These are phyloP conservation scores for Neonectria coccinea DNA, from an alignment of 2,329 filamentous ascomycete genomes.

Conservation along the genomic window DNA sequence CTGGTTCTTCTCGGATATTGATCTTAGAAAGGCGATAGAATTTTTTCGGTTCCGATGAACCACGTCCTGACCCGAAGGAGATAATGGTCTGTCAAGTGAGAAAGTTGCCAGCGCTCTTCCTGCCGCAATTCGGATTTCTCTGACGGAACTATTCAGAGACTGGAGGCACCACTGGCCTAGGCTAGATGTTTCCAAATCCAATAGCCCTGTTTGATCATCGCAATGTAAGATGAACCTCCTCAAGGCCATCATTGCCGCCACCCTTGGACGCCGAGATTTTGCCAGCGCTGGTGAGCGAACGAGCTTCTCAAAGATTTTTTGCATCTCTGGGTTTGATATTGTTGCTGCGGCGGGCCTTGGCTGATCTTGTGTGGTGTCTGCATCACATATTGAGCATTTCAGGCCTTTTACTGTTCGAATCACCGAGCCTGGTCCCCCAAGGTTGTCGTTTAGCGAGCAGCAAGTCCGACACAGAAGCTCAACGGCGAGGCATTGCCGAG, in stretches of 20 bases:
- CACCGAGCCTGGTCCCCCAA: slow-evolving; percentile 7
- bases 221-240: slow-evolving; percentile 78
- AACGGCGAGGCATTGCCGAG: slow-evolving; percentile 64
- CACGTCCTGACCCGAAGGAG: slow-evolving; percentile 36
- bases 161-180: slow-evolving; percentile 85
- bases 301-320: slow-evolving; percentile 60
- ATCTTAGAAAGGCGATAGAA: slow-evolving; percentile 77
- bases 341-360: slow-evolving; percentile 12
- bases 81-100: slow-evolving; percentile 53
- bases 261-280: slow-evolving; percentile 69
- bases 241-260: slow-evolving; percentile 78
- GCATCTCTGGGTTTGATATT: slow-evolving; percentile 52
- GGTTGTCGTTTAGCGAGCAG: slow-evolving; percentile 40
- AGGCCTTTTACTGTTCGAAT: slow-evolving; percentile 7
- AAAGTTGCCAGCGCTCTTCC: slow-evolving; percentile 77
- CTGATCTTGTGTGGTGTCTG: not conserved
- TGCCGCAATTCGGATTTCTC: slow-evolving; percentile 86
- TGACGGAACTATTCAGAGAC: slow-evolving; percentile 83
- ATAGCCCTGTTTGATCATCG: slow-evolving; percentile 62
- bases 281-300: slow-evolving; percentile 59
- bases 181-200: slow-evolving; percentile 75
- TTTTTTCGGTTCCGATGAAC: slow-evolving; percentile 68
- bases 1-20: slow-evolving; percentile 76
- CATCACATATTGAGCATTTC: slow-evolving; percentile 46
- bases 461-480: slow-evolving; percentile 66